These are phyloP conservation scores for Suillus clintonianus DNA, from an alignment of 768 basidiomycete genomes.

Conservation along the genomic window DNA sequence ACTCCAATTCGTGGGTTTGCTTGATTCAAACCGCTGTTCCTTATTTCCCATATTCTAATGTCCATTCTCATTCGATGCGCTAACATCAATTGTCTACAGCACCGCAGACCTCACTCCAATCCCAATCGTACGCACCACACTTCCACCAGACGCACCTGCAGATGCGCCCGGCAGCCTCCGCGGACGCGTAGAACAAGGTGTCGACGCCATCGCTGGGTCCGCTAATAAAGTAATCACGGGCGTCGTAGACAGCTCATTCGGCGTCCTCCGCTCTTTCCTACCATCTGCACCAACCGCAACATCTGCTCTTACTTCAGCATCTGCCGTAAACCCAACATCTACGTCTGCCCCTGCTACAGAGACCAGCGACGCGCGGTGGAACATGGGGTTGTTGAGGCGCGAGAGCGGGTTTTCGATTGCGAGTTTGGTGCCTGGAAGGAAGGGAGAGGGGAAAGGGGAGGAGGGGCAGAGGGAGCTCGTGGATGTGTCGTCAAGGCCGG, in stretches of 20 bases:
- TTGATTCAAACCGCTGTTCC: neutral
- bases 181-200: constrained; percentile 76
- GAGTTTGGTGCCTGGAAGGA: constrained; percentile 57
- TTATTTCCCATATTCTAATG: neutral
- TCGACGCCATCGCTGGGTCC: constrained; percentile 77
- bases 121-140: constrained; percentile 53
- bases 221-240: constrained; percentile 79
- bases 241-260: constrained; percentile 89
- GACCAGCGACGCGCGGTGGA: constrained; percentile 35
- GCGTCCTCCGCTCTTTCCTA: constrained; percentile 79
- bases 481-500: constrained; percentile 52
- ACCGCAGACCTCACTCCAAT: constrained; percentile 83
- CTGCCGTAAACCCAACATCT: constrained; percentile 24
- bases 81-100: constrained; percentile 36
- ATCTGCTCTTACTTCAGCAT: constrained; percentile 20
- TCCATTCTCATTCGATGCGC: neutral
- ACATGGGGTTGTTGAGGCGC: constrained; percentile 69
- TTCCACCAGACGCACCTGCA: constrained; percentile 49
- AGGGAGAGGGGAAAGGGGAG: constrained; percentile 13
- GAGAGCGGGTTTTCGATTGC: constrained; percentile 86
- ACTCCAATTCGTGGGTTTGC: constrained; percentile 6
- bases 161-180: constrained; percentile 61
- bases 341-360: neutral
- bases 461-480: constrained; percentile 55
- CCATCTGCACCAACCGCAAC: constrained; percentile 39